Evolutionary conservation across 169 alveolate species (phyloP), one percentile per base, ranked within the genome.

Genomic region (Babesia bovis): DNA sequence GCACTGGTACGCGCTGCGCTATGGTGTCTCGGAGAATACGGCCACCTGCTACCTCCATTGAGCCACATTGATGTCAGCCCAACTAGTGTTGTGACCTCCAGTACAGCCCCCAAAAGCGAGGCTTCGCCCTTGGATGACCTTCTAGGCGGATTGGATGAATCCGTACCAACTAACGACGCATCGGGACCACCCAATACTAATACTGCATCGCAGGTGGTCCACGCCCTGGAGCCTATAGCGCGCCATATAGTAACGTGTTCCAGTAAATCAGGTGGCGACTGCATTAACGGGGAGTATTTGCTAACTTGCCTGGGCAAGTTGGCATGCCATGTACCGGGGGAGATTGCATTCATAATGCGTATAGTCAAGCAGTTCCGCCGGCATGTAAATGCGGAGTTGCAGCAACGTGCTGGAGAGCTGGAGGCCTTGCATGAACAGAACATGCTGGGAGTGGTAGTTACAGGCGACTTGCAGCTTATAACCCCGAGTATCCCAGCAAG

Each of bases 21-120:
- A 19, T 95, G 97, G 97, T 90, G 93, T 41, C 74, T 94, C 17
- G 98, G 98, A 4, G 98, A 95, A 68, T 93, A 84, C 60, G 85
- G 82, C 7, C 88, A 88, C 40, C 52, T 82, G 32, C 40, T 88
- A 47, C 63, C 77, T 5, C 70, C 45, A 50, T 85, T 66, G 60
- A 44, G 56, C 32, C 52, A 85, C 57, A 44, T 68, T 19, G 88
- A 53, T 33, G 58, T 53, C 50, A 32, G 44, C 38, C 59, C 68
- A 4, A 13, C 55, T 2, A 25, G 38, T 49, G 25, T 49, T 10
- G 56, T 10, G 19, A 35, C 12, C 10, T 23, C 45, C 15, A 25
- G 44, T 2, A 35, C 47, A 3, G 47, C 45, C 5, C 4, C 49
- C 49, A 28, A 45, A 19, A 23, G 23, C 26, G 70, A 44, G 42